Evolutionary conservation across 176 grass and related monocot genomes (phyloP), one percentile per base, ranked within the genome.

Genomic region (Eragrostis nindensis): DNA sequence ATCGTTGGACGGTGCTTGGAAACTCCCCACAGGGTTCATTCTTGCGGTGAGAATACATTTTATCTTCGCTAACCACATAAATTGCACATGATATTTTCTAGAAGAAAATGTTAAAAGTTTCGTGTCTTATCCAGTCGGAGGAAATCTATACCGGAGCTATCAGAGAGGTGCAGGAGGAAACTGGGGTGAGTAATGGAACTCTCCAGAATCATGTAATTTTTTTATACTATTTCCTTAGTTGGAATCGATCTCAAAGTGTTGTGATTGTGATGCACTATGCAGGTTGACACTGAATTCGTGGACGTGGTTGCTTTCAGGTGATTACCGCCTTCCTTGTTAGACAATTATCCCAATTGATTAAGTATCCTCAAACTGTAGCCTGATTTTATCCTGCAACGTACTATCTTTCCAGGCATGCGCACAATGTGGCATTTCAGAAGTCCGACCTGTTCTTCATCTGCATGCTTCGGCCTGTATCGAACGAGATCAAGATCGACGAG

Each of bases 401-500:
- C n/a, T n/a, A 1, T 49, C 24, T 5, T 32, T 7, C 43, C 63
- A 99, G 96, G 84, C 96, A 98, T 19, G 96, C 88, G 11, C 96
- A 95, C 84, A 54, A 93, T 13, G 83, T 99, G 63, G 92, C 92
- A 16, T 99, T 99, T 77, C 90, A 92, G 18, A 99, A 99, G 83
- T 99, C 96, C 1, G 96, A 99, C 82, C 62, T 99, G 40, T 95
- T 99, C 78, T 99, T 99, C 87, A 93, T 99, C 79, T 99, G 96
- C 76, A 93, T 99, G 92, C 79, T 99, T 82, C 90, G 90, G 80
- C 92, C 96, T 44, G 18, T 86, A 12, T 99, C 96, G 5, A 87
- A 74, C 62, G 48, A 93, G 57, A 95, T 99, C 74, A 91, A 95
- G 87, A 92, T 98, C 46, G 95, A 98, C 61, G 92, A 93, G 50